Evolutionary conservation across 805 yeast species (phyloP), one percentile per base, ranked within the genome.

Genomic region (Maudiozyma saulgeensis): DNA sequence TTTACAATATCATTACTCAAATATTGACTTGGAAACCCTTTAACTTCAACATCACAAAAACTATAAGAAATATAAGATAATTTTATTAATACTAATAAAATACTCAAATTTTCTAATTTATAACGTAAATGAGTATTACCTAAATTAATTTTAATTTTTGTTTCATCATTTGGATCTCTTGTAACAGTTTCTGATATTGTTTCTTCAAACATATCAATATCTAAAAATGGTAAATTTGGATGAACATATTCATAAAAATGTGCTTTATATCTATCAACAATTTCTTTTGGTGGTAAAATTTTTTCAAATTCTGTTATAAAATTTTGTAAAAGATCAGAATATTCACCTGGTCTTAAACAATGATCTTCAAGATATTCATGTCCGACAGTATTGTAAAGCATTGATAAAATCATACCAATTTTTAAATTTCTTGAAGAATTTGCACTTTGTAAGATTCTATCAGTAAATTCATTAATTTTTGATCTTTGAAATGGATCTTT

Each of bases 171-270:
- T 16, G 54, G 52, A 48, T 62, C 57, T 13, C 45, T 47, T 11
- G 47, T 41, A 39, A 66, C 41, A 7, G 62, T 55, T 32, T 56
- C 49, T 19, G 50, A 41, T 8, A 66, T 38, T n/a, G 63, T 54
- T 26, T 61, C 59, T 49, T 66, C 70, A 49, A 66, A 66, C 26
- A 53, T 47, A 28, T 54, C 53, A 12, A 54, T 53, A 45, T 64
- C 63, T 18, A 66, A 41, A 43, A 60, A 62, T 1, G 68, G 65
- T 31, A 61, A 48, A 41, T 53, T 57, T 8, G 64, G 63, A 45
- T 53, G 65, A 15, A 66, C 52, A 41, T 53, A 52, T 34, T 57
- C 56, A 41, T 58, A 62, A 45, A 64, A 66, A 49, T 60, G 58
- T 2, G 48, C 46, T 42, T 62, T 65, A 47, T 62, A 63, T 16